These are phyloP conservation scores for Annulohypoxylon maeteangense DNA, from an alignment of 495 filamentous ascomycete genomes.

Conservation along the genomic window DNA sequence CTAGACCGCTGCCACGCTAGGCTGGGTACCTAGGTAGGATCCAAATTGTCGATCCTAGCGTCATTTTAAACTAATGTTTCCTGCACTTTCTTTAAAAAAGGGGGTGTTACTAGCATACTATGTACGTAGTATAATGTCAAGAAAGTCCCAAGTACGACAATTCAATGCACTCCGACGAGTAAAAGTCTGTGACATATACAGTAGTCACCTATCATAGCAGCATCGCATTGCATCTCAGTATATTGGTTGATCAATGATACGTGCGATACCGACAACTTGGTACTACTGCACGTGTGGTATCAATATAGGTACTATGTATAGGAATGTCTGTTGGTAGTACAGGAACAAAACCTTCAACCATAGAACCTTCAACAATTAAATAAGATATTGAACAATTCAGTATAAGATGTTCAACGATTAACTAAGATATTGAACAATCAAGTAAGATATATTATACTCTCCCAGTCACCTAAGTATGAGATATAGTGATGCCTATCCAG, in stretches of 20 bases:
- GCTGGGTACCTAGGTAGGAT: slow-evolving; percentile 20
- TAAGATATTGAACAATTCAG: not conserved
- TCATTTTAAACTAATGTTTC: slow-evolving; percentile 31
- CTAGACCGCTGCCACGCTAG: slow-evolving; percentile 30
- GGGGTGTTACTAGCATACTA: slow-evolving; percentile 26
- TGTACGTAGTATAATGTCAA: slow-evolving; percentile 13
- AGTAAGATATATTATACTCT: not conserved
- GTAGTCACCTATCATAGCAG: not conserved
- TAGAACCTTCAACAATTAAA: not conserved
- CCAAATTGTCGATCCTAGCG: slow-evolving; percentile 44
- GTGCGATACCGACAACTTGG: slow-evolving; percentile 8
- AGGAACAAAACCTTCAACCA: not conserved
- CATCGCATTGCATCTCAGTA: not conserved
- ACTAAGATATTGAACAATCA: not conserved
- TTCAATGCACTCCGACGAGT: not conserved
- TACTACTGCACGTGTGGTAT: not conserved
- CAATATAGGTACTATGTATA: too few relatives aligned
- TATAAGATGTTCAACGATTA: not conserved
- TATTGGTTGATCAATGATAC: not conserved
- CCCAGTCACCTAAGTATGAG: not conserved
- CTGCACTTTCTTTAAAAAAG: slow-evolving; percentile 12
- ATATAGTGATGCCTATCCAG: not conserved
- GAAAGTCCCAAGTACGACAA: not conserved
- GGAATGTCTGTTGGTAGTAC: not conserved
- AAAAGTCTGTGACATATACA: too few relatives aligned